Conservation (phyloP, 768 basidiomycete species). For the Galerina sulciceps region DNA sequence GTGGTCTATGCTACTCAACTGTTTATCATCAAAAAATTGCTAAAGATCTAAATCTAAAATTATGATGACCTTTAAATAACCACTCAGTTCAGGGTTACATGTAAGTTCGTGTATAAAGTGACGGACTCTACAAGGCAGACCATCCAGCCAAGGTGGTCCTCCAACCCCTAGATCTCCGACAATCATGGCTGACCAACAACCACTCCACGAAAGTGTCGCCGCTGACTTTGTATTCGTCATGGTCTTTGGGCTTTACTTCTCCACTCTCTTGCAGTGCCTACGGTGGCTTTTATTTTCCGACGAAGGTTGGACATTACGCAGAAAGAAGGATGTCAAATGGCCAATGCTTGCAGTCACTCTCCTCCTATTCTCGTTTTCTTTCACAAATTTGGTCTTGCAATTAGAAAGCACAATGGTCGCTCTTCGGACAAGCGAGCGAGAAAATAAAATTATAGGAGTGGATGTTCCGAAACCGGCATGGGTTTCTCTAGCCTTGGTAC, state of each 20-base stretch:
- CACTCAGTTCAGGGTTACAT: too few species aligned
- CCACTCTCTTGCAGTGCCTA: slow-evolving; percentile 6
- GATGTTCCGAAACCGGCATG: background rate
- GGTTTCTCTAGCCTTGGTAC: slow-evolving; percentile 6
- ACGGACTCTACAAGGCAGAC: too few species aligned
- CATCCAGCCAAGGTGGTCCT: too few species aligned
- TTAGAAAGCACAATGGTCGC: background rate
- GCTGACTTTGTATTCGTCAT: slow-evolving; percentile 2
- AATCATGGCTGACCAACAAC: background rate
- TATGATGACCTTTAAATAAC: too few species aligned
- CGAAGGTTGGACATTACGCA: slow-evolving; percentile 11
- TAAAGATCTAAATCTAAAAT: too few species aligned
- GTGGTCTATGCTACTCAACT: too few species aligned
- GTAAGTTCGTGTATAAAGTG: too few species aligned
- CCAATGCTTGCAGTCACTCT: slow-evolving; percentile 5
- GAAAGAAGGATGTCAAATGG: slow-evolving; percentile 3
- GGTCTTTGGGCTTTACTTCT: slow-evolving; percentile 7
- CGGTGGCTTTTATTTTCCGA: slow-evolving; percentile 15
- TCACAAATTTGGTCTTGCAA: background rate
- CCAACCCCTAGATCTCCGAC: too few species aligned
- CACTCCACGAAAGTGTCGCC: background rate
- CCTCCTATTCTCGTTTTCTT: background rate
- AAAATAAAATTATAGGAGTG: background rate
- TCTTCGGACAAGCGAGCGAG: background rate
- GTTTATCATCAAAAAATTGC: too few species aligned